Base-by-base conservation (phyloP, 768 basidiomycete species). In the Leucocoprinus leucothites region DNA sequence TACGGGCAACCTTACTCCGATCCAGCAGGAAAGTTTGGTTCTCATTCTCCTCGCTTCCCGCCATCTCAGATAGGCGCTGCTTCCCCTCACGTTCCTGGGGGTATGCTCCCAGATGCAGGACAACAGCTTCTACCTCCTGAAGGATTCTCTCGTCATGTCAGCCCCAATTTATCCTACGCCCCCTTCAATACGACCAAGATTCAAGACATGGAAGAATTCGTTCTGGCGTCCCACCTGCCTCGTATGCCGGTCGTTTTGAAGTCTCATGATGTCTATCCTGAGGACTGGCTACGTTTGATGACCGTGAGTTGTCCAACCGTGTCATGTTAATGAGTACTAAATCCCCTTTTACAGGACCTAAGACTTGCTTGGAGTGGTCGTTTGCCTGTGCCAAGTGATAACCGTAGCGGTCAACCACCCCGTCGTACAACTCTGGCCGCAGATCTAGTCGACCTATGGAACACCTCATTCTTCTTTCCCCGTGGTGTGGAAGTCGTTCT, bases 361-460 rank as follows among this genome's bases (percentile, higher is more conserved):
- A 77, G 81, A 9, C 75, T 87, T 22, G 84, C 87, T 0, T 94
- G 91, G 91, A 76, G 80, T 16, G 87, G 86, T n/a, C 82, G 80
- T 57, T 76, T 91, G 53, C 89, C 89, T 2, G 78, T 87, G 24
- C 79, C 84, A 1, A 75, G 75, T 16, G 73, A 71, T 54, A 34
- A 36, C 28, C 38, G 36, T 36, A 48, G 38, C 26, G 81, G 82
- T 16, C 73, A 74, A 54, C 65, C 75, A 25, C 81, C 84, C 9
- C 83, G 80, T 62, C 80, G 83, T 13, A 78, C 87, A 21, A 73
- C 70, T 9, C 74, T 91, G 44, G 70, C 82, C 9, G 81, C 81
- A n/a, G 87, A 90, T 64, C 76, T 93, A 26, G 73, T 93, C 59
- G 82, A 91, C 58, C 71, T 88, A 25, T 94, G 91, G 91, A 93